Conservation (phyloP, 2,329 filamentous ascomycete genomes). For the Aspergillus hortae region DNA sequence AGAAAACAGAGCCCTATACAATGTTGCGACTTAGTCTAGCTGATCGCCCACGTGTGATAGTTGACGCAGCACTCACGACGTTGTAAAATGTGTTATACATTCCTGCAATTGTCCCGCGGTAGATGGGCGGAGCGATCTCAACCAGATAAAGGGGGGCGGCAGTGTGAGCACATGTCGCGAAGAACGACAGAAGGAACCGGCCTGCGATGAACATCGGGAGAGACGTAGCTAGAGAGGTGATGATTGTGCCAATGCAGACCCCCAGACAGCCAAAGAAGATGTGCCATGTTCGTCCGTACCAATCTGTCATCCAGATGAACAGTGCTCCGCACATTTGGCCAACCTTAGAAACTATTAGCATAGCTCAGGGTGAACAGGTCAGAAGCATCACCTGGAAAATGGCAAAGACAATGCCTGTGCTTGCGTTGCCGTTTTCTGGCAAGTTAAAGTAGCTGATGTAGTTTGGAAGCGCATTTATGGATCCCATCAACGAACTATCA, state of each 20-base stretch:
- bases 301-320: conserved; percentile 11
- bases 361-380: background rate
- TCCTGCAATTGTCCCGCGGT: conserved; percentile 8
- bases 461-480: conserved; percentile 10
- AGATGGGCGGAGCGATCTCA: conserved; percentile 6
- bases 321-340: conserved; percentile 11
- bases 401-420: conserved; percentile 11
- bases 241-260: conserved; percentile 8
- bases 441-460: conserved; percentile 6
- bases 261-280: conserved; percentile 10
- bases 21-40: background rate
- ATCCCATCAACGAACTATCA: conserved; percentile 11
- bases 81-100: conserved; percentile 12
- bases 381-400: conserved; percentile 8
- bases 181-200: conserved; percentile 8
- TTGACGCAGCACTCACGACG: background rate
- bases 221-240: conserved; percentile 1
- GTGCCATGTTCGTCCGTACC: conserved; percentile 7
- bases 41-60: too few relatives aligned
- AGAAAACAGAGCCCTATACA: conserved; percentile 6
- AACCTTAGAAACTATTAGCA: conserved; percentile 1
- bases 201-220: conserved; percentile 6
- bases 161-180: conserved; percentile 10
- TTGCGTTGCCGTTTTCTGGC: conserved; percentile 7
- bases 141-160: conserved; percentile 9